Percentiles rank a stretch among this genome's conserved stretches.
Conservation (phyloP, 257 asterid genomes). For the Solanum infundibuliforme region DNA sequence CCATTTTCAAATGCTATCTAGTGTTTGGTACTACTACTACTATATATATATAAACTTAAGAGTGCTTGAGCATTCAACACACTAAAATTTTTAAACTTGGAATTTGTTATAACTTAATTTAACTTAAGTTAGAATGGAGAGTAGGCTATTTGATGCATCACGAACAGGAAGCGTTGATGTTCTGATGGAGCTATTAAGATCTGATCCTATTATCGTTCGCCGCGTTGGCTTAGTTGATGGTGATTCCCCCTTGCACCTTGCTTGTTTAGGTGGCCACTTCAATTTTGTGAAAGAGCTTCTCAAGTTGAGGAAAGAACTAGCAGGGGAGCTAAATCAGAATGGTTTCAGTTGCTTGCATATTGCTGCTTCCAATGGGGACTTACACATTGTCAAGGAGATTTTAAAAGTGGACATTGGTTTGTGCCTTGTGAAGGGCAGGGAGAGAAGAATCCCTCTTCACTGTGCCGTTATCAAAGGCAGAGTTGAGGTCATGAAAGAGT, state of each 20-base stretch:
- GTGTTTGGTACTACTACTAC: background rate
- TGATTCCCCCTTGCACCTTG: background rate
- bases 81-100: background rate
- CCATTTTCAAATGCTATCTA: background rate
- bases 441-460: constrained; percentile 33
- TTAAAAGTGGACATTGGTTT: constrained; percentile 11
- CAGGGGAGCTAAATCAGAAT: constrained; percentile 4
- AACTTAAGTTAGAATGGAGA: background rate
- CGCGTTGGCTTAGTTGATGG: background rate
- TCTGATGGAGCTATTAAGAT: background rate
- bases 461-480: constrained; percentile 22
- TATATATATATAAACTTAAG: background rate
- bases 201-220: background rate
- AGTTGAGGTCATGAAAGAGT: constrained; percentile 4
- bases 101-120: background rate
- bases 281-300: background rate
- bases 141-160: background rate
- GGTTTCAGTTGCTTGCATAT: constrained; percentile 28
- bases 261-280: background rate
- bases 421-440: constrained; percentile 23
- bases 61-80: background rate
- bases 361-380: constrained; percentile 21
- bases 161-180: background rate
- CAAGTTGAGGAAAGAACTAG: background rate
- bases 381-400: constrained; percentile 26